Conservation (phyloP, 345 rosid genomes). For the Eucalyptus grandis region DNA sequence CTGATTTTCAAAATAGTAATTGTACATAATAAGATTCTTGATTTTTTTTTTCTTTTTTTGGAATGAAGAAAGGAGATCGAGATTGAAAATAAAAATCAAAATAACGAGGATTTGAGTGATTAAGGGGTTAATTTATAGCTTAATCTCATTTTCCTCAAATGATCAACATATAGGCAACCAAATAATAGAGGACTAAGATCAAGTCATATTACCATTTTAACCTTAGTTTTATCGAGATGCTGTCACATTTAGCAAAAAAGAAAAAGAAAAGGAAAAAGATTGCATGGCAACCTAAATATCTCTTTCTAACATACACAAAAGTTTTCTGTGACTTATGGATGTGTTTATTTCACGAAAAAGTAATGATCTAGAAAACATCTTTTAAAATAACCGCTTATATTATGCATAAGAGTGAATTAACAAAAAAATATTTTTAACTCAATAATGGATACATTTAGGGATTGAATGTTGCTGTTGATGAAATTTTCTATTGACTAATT, state of each 20-base stretch:
- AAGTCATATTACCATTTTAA: neutral
- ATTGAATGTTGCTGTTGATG: neutral
- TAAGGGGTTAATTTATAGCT: too few species aligned
- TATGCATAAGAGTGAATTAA: neutral
- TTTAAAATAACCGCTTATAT: neutral
- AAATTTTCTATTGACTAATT: too few species aligned
- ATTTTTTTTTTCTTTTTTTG: neutral
- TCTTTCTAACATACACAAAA: too few species aligned
- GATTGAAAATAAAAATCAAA: rapidly evolving
- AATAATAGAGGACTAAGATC: neutral
- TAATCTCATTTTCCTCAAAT: too few species aligned
- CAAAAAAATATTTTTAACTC: neutral
- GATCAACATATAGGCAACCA: too few species aligned
- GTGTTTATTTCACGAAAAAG: too few species aligned
- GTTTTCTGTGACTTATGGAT: too few species aligned
- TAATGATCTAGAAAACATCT: too few species aligned
- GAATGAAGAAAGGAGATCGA: neutral
- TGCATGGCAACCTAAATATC: too few species aligned
- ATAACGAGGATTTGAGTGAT: too few species aligned
- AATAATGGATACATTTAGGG: neutral
- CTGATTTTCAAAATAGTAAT: neutral
- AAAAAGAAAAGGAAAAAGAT: too few species aligned
- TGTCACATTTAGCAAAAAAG: neutral
- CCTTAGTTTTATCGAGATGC: neutral
- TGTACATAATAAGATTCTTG: neutral